phyloP scores from a whole-genome alignment of 192 early-diverging fungal species.

The Coemansia sp. region DNA sequence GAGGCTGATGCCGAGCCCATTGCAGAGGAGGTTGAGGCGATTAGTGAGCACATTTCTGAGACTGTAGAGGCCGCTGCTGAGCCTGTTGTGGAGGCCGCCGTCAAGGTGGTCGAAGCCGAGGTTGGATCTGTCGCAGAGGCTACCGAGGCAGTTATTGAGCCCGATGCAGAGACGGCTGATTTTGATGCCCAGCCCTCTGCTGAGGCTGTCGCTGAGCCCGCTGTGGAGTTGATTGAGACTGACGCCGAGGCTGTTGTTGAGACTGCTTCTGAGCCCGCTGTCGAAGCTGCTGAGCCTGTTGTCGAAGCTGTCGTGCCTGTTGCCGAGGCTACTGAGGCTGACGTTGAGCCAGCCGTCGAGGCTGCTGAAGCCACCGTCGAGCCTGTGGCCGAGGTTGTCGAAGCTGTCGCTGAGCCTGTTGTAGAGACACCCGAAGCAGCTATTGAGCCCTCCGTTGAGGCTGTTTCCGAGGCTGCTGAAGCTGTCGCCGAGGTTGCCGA shows the following conservation, averaged over 20 bases:
- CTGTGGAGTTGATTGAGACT: neutral
- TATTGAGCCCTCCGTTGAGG: neutral
- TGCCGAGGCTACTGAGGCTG: neutral
- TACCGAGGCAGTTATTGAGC: neutral
- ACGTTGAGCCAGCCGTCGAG: neutral
- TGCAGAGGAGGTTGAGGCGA: neutral
- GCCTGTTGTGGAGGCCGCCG: neutral
- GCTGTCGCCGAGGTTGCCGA: neutral
- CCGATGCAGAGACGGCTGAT: neutral
- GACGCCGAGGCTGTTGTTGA: neutral
- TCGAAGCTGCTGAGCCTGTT: neutral
- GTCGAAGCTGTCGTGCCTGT: neutral
- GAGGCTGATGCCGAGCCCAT: too few relatives aligned
- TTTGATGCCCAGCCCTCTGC: neutral
- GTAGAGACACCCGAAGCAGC: neutral
- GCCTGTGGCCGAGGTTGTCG: neutral
- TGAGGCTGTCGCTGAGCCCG: neutral
- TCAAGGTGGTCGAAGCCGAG: too few relatives aligned
- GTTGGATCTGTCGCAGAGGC: neutral
- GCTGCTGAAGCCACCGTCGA: neutral
- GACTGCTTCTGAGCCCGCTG: too few relatives aligned
- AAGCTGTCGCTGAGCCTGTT: neutral
- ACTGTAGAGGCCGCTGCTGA: neutral
- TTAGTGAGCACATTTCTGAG: neutral
- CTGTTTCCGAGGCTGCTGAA: neutral